A percentile compares a stretch with the other conserved stretches of the same genome.
These are phyloP conservation scores for Pyrenopolyporus hunteri DNA, from an alignment of 495 filamentous ascomycete genomes.

Conservation along the genomic window DNA sequence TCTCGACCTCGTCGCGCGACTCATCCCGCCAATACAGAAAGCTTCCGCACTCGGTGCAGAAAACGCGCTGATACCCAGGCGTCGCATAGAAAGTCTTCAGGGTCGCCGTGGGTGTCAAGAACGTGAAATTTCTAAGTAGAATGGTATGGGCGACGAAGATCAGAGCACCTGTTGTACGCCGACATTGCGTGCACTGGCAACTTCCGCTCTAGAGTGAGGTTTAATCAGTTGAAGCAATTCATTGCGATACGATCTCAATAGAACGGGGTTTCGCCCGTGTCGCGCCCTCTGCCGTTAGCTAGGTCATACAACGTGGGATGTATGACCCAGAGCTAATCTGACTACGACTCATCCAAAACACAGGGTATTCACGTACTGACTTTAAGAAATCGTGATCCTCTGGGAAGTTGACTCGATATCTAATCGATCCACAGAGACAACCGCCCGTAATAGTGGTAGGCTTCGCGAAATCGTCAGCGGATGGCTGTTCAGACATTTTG, in stretches of 20 bases:
- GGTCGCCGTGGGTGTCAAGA: slow-evolving; percentile 26
- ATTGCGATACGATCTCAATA: no score
- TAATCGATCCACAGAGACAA: slow-evolving; percentile 48
- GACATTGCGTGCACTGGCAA: slow-evolving; percentile 52
- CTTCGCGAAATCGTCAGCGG: slow-evolving; percentile 35
- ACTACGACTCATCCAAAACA: no score
- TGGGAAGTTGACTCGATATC: slow-evolving; percentile 46
- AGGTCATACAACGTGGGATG: no score
- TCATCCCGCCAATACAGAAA: slow-evolving; percentile 46
- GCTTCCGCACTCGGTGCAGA: slow-evolving; percentile 48
- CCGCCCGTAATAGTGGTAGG: slow-evolving; percentile 49
- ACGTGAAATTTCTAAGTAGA: slow-evolving; percentile 27
- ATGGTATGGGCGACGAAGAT: slow-evolving; percentile 42
- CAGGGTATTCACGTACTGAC: slow-evolving; percentile 27
- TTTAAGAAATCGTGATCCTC: slow-evolving; percentile 44
- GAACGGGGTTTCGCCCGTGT: no score
- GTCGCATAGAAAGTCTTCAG: slow-evolving; percentile 43
- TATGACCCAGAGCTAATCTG: no score
- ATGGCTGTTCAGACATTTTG: slow-evolving; percentile 18
- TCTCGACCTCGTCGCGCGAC: slow-evolving; percentile 11
- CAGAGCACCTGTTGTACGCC: slow-evolving; percentile 44
- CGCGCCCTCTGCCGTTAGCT: no score
- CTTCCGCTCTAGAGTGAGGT: slow-evolving; percentile 35
- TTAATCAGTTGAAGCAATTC: slow-evolving; percentile 2
- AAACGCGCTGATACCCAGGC: slow-evolving; percentile 41